Base-by-base conservation (phyloP, 352 stramenopile genomes). In the Saprolegnia diclina region DNA sequence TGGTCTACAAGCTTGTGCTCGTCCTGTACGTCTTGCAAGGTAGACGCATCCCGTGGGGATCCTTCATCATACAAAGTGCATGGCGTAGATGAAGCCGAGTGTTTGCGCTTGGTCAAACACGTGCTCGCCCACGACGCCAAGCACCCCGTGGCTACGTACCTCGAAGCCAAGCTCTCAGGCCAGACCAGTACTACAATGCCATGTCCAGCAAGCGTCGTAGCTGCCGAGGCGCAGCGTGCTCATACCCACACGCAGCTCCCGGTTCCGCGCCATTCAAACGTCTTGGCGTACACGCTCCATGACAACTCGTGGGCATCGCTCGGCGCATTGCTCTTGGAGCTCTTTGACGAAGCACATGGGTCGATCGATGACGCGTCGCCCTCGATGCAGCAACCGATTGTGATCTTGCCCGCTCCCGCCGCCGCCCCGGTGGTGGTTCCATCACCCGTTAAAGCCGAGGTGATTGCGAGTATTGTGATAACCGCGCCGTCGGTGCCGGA, bases 1-100 rank as follows among this genome's bases (percentile, higher is more conserved):
- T 55, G 45, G 45, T 69, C 5, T 26, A 69, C 63, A 69, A 69
- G n/a, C 37, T 69, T 18, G 44, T 40, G 19, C 26, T 32, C 16
- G 54, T 52, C 9, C 35, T 69, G 19, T 69, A 69, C 29, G 52
- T 69, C 21, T 29, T 69, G 6, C n/a, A 53, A 13, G 63, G 63
- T 61, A 52, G 22, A 21, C n/a, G 7, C n/a, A 11, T 48, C 3
- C 42, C 11, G 13, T 35, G 29, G 29, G n/a, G 7, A 45, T 14
- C 7, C 42, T 48, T 3, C 1, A 24, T 59, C 5, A 24, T 45
- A 37, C 63, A 19, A 67, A 46, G 7, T 67, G 3, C 21, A 62
- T 40, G 18, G 11, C 37, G 19, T 69, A 69, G 63, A 69, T 29
- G 63, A 69, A 16, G 10, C 16, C 18, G 45, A 57, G 14, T 59